Evolutionary conservation across 139 green algal genomes (phyloP).

Genomic region (Ettlia oleoabundans): DNA sequence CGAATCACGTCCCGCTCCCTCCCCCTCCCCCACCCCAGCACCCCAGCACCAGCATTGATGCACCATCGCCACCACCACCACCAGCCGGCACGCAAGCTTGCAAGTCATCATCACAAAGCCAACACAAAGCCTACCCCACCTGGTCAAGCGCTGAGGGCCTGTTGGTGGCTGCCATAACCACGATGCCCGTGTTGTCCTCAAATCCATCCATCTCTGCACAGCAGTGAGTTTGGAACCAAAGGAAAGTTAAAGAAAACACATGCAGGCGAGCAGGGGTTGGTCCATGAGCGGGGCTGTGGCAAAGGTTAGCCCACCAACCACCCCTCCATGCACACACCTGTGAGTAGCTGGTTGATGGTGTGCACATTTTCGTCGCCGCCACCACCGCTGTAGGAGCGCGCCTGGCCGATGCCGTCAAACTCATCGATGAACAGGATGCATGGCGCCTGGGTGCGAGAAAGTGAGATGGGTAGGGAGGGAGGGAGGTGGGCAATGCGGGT

Average conservation of each 20-base stretch:
- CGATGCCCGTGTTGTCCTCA: slow-evolving; percentile 93
- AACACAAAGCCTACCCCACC: too few species aligned
- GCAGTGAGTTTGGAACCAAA: too few species aligned
- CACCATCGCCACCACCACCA: too few species aligned
- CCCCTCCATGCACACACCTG: slow-evolving; percentile 45
- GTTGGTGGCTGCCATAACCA: slow-evolving; percentile 98
- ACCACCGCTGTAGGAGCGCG: slow-evolving; percentile 45
- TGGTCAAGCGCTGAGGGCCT: slow-evolving; percentile 89
- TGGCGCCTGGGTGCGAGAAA: too few species aligned
- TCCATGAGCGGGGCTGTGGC: not conserved
- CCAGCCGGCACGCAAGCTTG: too few species aligned
- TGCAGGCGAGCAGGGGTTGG: too few species aligned
- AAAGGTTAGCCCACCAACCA: not conserved
- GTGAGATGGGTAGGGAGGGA: not conserved
- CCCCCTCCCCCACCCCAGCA: too few species aligned
- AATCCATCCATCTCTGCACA: slow-evolving; percentile 96
- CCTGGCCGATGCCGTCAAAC: slow-evolving; percentile 97
- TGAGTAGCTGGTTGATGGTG: slow-evolving; percentile 98
- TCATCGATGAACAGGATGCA: slow-evolving; percentile 76
- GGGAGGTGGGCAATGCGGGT: not conserved
- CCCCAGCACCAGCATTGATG: too few species aligned
- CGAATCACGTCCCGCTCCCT: too few species aligned
- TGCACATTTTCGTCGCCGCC: slow-evolving; percentile 82
- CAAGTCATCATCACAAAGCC: too few species aligned
- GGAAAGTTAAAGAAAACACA: too few species aligned